Evolutionary conservation across 139 green algal species (phyloP).

Genomic region (Coelastrella sp.): DNA sequence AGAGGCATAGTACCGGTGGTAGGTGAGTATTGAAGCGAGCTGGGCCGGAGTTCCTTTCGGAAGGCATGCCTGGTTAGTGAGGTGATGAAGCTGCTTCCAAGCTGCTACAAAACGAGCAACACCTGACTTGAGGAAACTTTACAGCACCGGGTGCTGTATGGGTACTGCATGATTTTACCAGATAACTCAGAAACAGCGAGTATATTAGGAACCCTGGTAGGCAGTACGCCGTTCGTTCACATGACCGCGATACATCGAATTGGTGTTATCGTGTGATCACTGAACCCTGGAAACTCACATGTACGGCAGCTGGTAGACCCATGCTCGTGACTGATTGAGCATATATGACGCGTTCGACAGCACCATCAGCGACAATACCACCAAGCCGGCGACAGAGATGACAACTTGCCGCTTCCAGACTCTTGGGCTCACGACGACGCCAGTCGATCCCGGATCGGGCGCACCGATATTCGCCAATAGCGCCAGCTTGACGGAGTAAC

Average conservation of each 20-base stretch:
- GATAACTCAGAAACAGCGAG: too few species aligned
- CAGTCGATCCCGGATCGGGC: neutral
- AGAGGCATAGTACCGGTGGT: neutral
- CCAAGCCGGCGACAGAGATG: neutral
- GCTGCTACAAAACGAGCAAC: too few species aligned
- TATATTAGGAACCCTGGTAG: too few species aligned
- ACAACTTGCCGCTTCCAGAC: neutral
- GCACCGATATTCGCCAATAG: constrained; percentile 1
- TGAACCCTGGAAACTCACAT: neutral
- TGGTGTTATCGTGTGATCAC: neutral
- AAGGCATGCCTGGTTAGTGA: too few species aligned
- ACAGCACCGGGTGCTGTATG: too few species aligned
- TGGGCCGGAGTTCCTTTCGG: too few species aligned
- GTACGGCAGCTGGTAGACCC: neutral
- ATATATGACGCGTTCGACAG: neutral
- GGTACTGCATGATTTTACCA: too few species aligned
- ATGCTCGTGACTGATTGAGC: constrained; percentile 8
- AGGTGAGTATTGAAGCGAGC: neutral
- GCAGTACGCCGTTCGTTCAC: neutral
- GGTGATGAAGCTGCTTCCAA: too few species aligned
- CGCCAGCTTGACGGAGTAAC: neutral
- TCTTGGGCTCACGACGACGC: neutral
- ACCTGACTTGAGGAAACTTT: too few species aligned
- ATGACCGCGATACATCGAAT: neutral
- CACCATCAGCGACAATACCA: neutral